Evolutionary conservation across 2,329 filamentous ascomycete genomes (phyloP).

Genomic region (Neofusicoccum cordaticola): DNA sequence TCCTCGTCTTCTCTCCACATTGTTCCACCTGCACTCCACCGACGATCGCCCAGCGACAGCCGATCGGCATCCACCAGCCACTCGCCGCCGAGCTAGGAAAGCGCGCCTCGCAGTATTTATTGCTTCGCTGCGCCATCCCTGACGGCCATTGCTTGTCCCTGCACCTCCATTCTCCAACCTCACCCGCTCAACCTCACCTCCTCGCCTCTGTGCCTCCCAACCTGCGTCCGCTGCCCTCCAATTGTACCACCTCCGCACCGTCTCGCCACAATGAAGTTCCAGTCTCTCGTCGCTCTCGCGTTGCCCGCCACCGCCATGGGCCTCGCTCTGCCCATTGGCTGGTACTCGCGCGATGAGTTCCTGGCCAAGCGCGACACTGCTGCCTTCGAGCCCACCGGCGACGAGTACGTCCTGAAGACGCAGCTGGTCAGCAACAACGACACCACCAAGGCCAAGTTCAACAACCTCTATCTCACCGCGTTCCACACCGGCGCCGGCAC

Average conservation of each 20-base stretch:
- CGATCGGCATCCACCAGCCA: constrained; percentile 15
- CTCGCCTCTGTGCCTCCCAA: neutral
- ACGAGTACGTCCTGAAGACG: constrained; percentile 10
- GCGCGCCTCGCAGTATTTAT: constrained; percentile 2
- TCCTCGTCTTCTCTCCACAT: constrained; percentile 2
- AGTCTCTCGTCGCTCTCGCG: neutral
- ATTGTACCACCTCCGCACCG: neutral
- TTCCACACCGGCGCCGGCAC: constrained; percentile 18
- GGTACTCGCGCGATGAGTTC: constrained; percentile 10
- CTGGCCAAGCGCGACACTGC: neutral
- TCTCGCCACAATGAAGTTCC: constrained; percentile 6
- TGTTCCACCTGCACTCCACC: constrained; percentile 12
- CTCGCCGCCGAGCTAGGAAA: constrained; percentile 1
- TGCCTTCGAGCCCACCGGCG: constrained; percentile 3
- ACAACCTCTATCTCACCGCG: constrained; percentile 17
- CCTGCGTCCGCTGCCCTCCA: neutral
- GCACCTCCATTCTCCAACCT: neutral
- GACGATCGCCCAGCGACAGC: constrained; percentile 13
- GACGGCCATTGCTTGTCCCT: neutral
- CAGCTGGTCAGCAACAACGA: constrained; percentile 8
- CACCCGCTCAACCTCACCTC: neutral
- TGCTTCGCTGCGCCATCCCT: constrained; percentile 1
- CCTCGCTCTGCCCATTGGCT: constrained; percentile 13
- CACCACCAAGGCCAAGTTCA: constrained; percentile 11
- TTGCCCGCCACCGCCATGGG: neutral